phyloP scores from a whole-genome alignment of 768 basidiomycete genomes.

The Tephrocybe rancida region DNA sequence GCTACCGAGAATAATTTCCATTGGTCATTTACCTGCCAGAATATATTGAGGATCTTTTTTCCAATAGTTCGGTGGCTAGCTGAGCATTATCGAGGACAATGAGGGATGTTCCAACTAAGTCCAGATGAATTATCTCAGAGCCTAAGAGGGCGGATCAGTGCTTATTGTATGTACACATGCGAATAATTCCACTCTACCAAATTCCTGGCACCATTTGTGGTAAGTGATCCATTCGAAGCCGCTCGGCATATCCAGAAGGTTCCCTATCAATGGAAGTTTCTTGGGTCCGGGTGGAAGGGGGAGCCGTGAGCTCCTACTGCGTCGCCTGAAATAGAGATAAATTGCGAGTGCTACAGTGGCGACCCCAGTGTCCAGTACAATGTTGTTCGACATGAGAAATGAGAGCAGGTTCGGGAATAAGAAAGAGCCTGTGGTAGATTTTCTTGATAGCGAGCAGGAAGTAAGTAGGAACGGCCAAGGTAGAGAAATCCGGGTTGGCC shows the following conservation, averaged over 20 bases:
- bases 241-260: conserved; percentile 39
- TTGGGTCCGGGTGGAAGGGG: conserved; percentile 43
- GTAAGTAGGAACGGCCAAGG: too few species aligned
- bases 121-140: conserved; percentile 25
- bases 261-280: conserved; percentile 40
- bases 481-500: too few species aligned
- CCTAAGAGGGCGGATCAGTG: conserved; percentile 5
- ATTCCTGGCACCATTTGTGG: conserved; percentile 39
- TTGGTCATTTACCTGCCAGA: conserved; percentile 19
- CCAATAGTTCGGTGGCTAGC: conserved; percentile 24
- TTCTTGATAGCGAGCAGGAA: too few species aligned
- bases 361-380: background rate
- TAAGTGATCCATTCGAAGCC: conserved; percentile 38
- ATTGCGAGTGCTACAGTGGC: conserved; percentile 19
- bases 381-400: background rate
- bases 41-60: conserved; percentile 22
- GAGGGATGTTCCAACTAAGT: conserved; percentile 19
- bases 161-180: too few species aligned
- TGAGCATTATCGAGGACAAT: conserved; percentile 24
- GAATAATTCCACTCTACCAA: conserved; percentile 23
- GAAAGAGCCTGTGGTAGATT: too few species aligned
- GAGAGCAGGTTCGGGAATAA: too few species aligned
- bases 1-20: background rate
- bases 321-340: conserved; percentile 20
- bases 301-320: conserved; percentile 1